Percentiles rank a stretch among this genome's conserved stretches.
These are phyloP conservation scores for Yamadazyma epiphylla DNA, from an alignment of 1,139 yeast species.

Conservation along the genomic window DNA sequence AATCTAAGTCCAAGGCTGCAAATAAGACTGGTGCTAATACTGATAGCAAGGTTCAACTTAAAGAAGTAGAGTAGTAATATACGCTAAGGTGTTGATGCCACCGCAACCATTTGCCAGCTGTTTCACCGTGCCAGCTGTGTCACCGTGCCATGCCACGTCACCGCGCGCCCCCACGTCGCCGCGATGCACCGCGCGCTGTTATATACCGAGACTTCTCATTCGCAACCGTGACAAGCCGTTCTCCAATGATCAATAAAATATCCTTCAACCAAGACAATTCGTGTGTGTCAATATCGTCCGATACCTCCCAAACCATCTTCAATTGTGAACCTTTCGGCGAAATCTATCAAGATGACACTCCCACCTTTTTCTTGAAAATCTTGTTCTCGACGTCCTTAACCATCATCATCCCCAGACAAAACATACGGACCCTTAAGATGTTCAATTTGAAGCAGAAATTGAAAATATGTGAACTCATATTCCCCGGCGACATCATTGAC, in stretches of 20 bases:
- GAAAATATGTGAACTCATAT: slow-evolving; percentile 66
- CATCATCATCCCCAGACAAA: slow-evolving; percentile 52
- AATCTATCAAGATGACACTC: slow-evolving; percentile 22
- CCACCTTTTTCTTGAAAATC: slow-evolving; percentile 50
- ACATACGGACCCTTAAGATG: slow-evolving; percentile 52
- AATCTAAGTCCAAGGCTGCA: slow-evolving; percentile 11
- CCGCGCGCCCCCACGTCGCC: too few relatives aligned
- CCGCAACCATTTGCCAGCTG: too few relatives aligned
- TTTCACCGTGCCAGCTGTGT: too few relatives aligned
- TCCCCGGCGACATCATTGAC: slow-evolving; percentile 58
- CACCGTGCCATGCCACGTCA: too few relatives aligned
- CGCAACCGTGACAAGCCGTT: not conserved
- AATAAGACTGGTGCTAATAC: slow-evolving; percentile 17
- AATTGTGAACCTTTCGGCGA: slow-evolving; percentile 50
- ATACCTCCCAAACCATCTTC: slow-evolving; percentile 32
- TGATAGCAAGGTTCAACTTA: slow-evolving; percentile 28
- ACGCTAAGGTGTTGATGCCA: too few relatives aligned
- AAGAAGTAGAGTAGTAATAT: slow-evolving; percentile 48
- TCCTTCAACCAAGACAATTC: slow-evolving; percentile 45
- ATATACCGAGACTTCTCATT: too few relatives aligned
- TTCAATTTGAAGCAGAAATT: slow-evolving; percentile 66
- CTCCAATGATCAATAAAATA: slow-evolving; percentile 29
- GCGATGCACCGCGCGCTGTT: too few relatives aligned
- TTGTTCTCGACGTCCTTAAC: slow-evolving; percentile 67
- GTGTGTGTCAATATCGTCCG: slow-evolving; percentile 37